phyloP scores from a whole-genome alignment of 352 stramenopile species.

The Phytophthora palmivora region DNA sequence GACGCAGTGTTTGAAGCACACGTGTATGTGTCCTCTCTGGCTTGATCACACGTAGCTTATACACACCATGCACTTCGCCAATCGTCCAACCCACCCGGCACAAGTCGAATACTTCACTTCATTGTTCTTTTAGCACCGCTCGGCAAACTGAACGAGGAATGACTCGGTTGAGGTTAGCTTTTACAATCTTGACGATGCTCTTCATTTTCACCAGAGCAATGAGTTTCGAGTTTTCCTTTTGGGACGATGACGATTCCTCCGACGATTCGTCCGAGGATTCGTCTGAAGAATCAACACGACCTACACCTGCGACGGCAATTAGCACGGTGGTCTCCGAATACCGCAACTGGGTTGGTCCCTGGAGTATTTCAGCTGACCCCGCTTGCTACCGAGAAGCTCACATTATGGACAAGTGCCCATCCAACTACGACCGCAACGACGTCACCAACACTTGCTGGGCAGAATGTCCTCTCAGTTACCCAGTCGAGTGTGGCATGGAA shows the following conservation, averaged over 20 bases:
- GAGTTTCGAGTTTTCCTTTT: constrained; percentile 15
- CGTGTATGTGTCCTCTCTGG: background rate
- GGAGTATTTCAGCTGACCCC: too few species aligned
- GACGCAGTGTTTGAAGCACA: too few species aligned
- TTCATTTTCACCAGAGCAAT: background rate
- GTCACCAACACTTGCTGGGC: too few species aligned
- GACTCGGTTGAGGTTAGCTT: background rate
- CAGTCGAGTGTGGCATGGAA: too few species aligned
- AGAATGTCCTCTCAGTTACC: too few species aligned
- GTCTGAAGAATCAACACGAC: too few species aligned
- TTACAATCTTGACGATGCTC: background rate
- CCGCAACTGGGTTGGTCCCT: too few species aligned
- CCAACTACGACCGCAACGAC: too few species aligned
- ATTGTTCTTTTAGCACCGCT: constrained; percentile 3
- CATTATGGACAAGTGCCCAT: too few species aligned
- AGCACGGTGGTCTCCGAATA: too few species aligned
- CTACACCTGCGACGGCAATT: too few species aligned
- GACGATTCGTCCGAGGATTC: constrained; percentile 25
- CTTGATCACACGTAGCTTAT: constrained; percentile 8
- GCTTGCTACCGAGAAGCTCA: too few species aligned
- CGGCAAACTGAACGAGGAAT: background rate
- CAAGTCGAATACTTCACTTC: constrained; percentile 1
- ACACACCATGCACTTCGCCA: constrained; percentile 6
- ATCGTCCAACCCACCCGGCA: background rate
- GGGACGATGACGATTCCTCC: constrained; percentile 16